Evolutionary conservation across 2,329 filamentous ascomycete genomes (phyloP), one percentile per base, ranked within the genome.

Genomic region (Karstenula rhodostoma): DNA sequence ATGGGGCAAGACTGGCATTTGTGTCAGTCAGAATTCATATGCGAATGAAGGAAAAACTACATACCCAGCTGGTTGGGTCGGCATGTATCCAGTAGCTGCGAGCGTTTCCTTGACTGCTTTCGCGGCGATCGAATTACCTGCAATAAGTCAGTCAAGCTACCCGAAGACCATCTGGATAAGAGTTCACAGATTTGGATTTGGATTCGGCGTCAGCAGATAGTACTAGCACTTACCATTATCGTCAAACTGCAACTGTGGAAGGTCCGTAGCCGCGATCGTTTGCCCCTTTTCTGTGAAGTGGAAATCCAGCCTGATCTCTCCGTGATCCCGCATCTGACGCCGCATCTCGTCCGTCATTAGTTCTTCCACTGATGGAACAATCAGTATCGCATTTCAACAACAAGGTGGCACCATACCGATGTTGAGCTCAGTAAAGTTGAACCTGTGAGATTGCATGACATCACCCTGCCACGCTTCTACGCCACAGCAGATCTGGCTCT

Each of bases 31-130:
- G n/a, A n/a, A n/a, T n/a, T n/a, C n/a, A 40, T 19, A 10, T 7
- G 9, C 12, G 29, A 12, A 8, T 51, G 7, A 51, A 12, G 4
- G 15, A 15, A 40, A 6, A 27, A 9, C 48, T 25, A n/a, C n/a
- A n/a, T 51, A 51, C 48, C 48, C 32, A 9, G 19, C 48, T 23
- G 48, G 23, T 37, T 51, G 48, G 6, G n/a, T 37, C 17, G 25
- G 29, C n/a, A 25, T 25, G 25, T 37, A 29, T 37, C 29, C 48
- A 25, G n/a, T 35, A 13, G n/a, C 15, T 6, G 17, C 23, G n/a
- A 29, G 10, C 2, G 32, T 25, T 23, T 51, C 32, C 32, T 48
- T 23, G 13, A 40, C 48, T 13, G 32, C 48, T 15, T 51, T 51
- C 32, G 32, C 48, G 32, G n/a, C 37, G 32, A 51, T 6, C n/a